These are phyloP conservation scores for Ceriops zippeliana DNA, from an alignment of 345 rosid species.

Conservation along the genomic window DNA sequence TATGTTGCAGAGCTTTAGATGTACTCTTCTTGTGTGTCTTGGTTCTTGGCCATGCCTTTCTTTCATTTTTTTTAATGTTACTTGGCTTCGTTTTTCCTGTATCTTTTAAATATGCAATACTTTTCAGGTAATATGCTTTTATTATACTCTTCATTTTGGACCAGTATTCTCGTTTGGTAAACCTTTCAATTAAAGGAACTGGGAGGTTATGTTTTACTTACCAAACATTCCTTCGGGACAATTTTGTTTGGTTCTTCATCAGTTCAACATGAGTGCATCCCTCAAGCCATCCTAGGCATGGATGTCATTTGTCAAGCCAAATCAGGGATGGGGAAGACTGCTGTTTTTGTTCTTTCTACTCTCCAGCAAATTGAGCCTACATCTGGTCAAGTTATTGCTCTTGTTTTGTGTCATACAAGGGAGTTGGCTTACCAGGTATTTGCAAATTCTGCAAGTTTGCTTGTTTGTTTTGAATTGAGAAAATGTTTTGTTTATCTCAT, in stretches of 20 bases:
- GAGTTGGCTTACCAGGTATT: conserved; percentile 93
- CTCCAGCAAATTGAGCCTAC: conserved; percentile 87
- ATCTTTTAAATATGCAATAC: background rate
- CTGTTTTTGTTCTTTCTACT: conserved; percentile 84
- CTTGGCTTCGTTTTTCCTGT: no score
- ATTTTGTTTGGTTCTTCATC: conserved; percentile 75
- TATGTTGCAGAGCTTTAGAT: no score
- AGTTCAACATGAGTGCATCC: conserved; percentile 98
- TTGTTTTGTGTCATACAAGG: conserved; percentile 84
- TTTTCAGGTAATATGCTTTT: conserved; percentile 49
- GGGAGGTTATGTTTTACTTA: conserved; percentile 65
- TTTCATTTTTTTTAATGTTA: no score
- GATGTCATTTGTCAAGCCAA: conserved; percentile 98
- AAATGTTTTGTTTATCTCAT: background rate
- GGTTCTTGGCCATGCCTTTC: no score
- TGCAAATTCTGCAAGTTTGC: background rate
- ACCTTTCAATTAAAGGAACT: conserved; percentile 54
- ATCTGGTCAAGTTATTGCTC: conserved; percentile 94
- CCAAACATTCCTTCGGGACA: conserved; percentile 55
- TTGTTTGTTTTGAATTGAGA: no score
- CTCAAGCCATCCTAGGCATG: conserved; percentile 93
- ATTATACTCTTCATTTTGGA: conserved; percentile 39
- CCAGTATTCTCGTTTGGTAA: conserved; percentile 41
- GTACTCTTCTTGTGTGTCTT: no score
- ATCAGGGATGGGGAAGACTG: conserved; percentile 99